Evolutionary conservation across 371 early-diverging fungal genomes (phyloP), one percentile per base, ranked within the genome.

Genomic region (Mortierella sp.): DNA sequence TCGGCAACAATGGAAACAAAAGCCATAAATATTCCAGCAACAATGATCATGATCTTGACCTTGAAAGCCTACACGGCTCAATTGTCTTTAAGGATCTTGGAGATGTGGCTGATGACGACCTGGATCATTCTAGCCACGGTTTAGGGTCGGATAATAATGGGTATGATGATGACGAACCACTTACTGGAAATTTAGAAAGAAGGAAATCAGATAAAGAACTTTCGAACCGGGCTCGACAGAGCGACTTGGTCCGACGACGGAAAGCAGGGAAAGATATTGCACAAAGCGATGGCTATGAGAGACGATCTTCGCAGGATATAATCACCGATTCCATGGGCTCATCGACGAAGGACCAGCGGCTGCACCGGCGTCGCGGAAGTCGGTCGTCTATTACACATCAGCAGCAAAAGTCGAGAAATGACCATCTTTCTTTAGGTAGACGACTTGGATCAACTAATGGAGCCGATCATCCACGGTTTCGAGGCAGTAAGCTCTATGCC

Each of bases 11-110:
- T 19, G n/a, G 26, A 23, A 60, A 19, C 28, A 42, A 42, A 29
- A 60, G n/a, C 1, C 60, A 60, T 60, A 15, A 13, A 22, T 17
- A 47, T 28, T 28, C 23, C 17, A 15, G 7, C 34, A 40, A 66
- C 19, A 34, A 58, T 23, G 75, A 70, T 23, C 81, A 80, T 23
- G 81, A 75, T 42, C 64, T 80, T 0, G 81, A 80, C 28, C 72
- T 80, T 3, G 81, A 80, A 55, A 80, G 81, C 42, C 23, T 80
- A 40, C 71, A 80, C 54, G 81, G 81, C 2, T 75, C 81, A 19
- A 80, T 80, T 37, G 68, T 80, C 10, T 80, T 80, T 40, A 32
- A 70, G 31, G 65, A 70, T 35, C 56, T 60, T 1, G 64, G 17
- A 13, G 60, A 54, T 22, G 19, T 35, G 26, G 17, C 19, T 19